Conservation (phyloP, 2,329 filamentous ascomycete species). For the Xylariales sp. region DNA sequence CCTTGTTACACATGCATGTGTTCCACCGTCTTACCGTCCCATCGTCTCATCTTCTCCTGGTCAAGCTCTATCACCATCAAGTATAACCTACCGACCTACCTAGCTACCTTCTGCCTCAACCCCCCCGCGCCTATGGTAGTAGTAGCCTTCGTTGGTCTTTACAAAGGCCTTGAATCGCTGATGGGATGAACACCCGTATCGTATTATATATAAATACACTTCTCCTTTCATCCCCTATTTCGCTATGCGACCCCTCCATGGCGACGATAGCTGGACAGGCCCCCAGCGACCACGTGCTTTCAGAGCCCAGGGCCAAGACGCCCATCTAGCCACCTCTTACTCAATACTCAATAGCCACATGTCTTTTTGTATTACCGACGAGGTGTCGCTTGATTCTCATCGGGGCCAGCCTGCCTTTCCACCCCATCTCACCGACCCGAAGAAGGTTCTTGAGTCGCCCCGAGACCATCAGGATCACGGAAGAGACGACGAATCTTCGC, state of each 20-base stretch:
- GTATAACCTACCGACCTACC: slow-evolving; percentile 1
- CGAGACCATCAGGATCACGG: slow-evolving; percentile 43
- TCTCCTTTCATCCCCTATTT: slow-evolving; percentile 37
- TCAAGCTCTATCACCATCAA: slow-evolving; percentile 12
- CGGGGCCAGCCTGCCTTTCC: slow-evolving; percentile 49
- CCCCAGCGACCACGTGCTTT: slow-evolving; percentile 56
- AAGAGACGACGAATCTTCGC: slow-evolving; percentile 36
- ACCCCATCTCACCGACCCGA: slow-evolving; percentile 49
- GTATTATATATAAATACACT: slow-evolving; percentile 9
- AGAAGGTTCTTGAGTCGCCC: slow-evolving; percentile 43
- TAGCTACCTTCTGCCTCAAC: neutral
- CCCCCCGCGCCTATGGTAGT: neutral
- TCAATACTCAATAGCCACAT: slow-evolving; percentile 57
- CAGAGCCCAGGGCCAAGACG: slow-evolving; percentile 51
- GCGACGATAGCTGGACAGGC: slow-evolving; percentile 56
- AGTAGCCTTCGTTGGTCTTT: slow-evolving; percentile 5
- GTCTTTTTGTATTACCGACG: slow-evolving; percentile 64
- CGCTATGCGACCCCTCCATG: slow-evolving; percentile 59
- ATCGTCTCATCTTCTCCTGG: slow-evolving; percentile 9
- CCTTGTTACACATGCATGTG: slow-evolving; percentile 17
- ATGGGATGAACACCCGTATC: slow-evolving; percentile 23
- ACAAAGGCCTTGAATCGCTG: slow-evolving; percentile 3
- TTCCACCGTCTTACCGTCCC: neutral
- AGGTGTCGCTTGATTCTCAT: slow-evolving; percentile 59
- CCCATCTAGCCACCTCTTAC: slow-evolving; percentile 44